These are phyloP conservation scores for Claviceps pusilla DNA, from an alignment of 2,329 filamentous ascomycete species.

Conservation along the genomic window DNA sequence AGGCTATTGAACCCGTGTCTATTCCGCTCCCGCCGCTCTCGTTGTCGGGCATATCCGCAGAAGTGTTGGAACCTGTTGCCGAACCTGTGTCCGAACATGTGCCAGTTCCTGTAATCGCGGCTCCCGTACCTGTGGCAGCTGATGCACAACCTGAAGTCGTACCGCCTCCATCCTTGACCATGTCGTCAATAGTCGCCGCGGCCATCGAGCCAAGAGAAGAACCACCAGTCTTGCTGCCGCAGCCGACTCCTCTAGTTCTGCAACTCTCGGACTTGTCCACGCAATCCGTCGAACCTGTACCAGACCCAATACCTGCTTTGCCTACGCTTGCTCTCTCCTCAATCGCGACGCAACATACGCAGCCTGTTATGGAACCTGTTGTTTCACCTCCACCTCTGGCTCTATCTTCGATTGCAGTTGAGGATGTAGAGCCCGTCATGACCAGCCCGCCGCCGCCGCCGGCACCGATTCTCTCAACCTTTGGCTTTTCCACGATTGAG, in stretches of 20 bases:
- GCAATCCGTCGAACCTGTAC: conserved; percentile 23
- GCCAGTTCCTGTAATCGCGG: background rate
- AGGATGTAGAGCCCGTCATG: conserved; percentile 23
- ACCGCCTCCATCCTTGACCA: conserved; percentile 10
- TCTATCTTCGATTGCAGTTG: conserved; percentile 22
- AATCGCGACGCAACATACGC: conserved; percentile 19
- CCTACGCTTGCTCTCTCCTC: conserved; percentile 17
- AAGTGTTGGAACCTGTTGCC: conserved; percentile 14
- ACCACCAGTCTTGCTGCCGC: conserved; percentile 7
- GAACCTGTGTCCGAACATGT: conserved; percentile 16
- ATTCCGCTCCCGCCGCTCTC: conserved; percentile 5
- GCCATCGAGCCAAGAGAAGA: conserved; percentile 22
- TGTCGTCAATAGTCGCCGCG: conserved; percentile 18
- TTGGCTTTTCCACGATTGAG: conserved; percentile 30
- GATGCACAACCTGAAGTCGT: background rate
- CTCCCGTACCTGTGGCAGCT: conserved; percentile 1
- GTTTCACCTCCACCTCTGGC: conserved; percentile 16
- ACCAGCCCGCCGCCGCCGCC: conserved; percentile 8
- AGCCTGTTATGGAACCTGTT: conserved; percentile 9
- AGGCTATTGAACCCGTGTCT: conserved; percentile 14
- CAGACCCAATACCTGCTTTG: conserved; percentile 12
- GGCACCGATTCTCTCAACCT: conserved; percentile 15
- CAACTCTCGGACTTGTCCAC: conserved; percentile 20
- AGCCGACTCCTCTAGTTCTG: conserved; percentile 11
- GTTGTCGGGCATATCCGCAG: conserved; percentile 13